Base-by-base conservation (phyloP, 257 asterid genomes). In the Penstemon eatonii region DNA sequence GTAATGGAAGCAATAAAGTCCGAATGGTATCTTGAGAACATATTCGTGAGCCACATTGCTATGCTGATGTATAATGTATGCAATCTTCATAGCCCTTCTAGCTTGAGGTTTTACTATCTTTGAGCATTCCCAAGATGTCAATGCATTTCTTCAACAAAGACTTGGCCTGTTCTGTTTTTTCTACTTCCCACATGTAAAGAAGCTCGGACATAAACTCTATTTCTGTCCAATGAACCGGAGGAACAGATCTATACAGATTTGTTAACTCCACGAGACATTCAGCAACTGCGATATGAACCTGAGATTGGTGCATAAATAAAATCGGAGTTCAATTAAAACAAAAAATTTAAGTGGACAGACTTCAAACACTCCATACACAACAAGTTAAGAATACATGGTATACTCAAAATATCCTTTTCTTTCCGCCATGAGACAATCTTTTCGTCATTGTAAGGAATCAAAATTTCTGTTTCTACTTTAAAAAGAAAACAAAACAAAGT, bases 271-370 rank as follows among this genome's bases (percentile, higher is more conserved):
- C 64, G 55, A 90, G 86, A 74, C 99, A 88, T 70, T 93, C 96
- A 3, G 91, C 83, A 56, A 90, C 96, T 47, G 89, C 93, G 66
- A 87, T 73, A 70, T 90, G 99, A 70, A 93, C 97, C 99, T 93
- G 95, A 53, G 53, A 50, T 51, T 65, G 6, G 59, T 57, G 55
- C 82, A 64, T 47, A 50, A 60, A 25, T 15, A 61, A 40, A 3
- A 6, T 44, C 4, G 8, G 67, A 18, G 33, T 25, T 1, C 1
- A 15, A 15, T 15, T 15, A 15, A 15, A 25, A 25, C 33, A 25
- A 25, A 25, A 25, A 25, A 25, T 25, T 25, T 25, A 25, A 25
- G 33, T 25, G 33, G 33, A 2, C 33, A 25, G 33, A 25, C 33
- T 25, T 25, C 33, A 25, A 25, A 25, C 33, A 25, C 33, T 25